phyloP scores from a whole-genome alignment of 768 basidiomycete genomes.

The Podaxis pistillaris region DNA sequence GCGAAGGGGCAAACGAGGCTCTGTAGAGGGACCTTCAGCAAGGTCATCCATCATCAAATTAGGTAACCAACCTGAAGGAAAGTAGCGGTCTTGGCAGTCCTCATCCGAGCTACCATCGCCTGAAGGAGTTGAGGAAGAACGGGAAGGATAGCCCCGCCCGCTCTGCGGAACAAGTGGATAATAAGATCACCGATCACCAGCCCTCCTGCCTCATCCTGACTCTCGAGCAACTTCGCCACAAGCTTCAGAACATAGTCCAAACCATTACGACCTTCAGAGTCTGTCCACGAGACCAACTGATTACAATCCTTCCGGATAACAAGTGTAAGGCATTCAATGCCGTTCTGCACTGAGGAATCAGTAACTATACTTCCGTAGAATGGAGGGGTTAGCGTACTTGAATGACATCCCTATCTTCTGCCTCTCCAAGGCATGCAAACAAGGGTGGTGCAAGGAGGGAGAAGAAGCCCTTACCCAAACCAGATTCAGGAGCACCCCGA shows the following conservation, averaged over 20 bases:
- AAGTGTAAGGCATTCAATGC: constrained; percentile 76
- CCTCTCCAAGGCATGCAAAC: constrained; percentile 62
- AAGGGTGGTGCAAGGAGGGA: constrained; percentile 69
- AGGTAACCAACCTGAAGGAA: constrained; percentile 72
- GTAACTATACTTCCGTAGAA: neutral
- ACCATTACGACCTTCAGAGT: constrained; percentile 66
- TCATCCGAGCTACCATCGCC: constrained; percentile 81
- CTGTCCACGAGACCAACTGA: constrained; percentile 78
- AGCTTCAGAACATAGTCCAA: constrained; percentile 72
- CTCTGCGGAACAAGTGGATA: constrained; percentile 85
- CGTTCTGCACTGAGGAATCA: constrained; percentile 52
- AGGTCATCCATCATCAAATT: neutral
- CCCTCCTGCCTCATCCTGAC: constrained; percentile 88
- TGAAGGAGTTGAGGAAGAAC: constrained; percentile 85
- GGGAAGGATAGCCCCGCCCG: constrained; percentile 76
- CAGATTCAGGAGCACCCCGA: constrained; percentile 57
- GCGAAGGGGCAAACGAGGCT: constrained; percentile 92
- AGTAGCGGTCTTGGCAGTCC: constrained; percentile 82
- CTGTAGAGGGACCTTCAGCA: constrained; percentile 33
- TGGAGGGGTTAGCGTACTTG: constrained; percentile 48
- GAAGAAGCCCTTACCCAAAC: constrained; percentile 82
- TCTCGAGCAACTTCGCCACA: constrained; percentile 74
- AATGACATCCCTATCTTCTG: constrained; percentile 85
- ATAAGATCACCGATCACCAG: constrained; percentile 93
- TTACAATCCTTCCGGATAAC: constrained; percentile 85